Base-by-base conservation (phyloP, 176 grass and related monocot species). In the Avena sativa region DNA sequence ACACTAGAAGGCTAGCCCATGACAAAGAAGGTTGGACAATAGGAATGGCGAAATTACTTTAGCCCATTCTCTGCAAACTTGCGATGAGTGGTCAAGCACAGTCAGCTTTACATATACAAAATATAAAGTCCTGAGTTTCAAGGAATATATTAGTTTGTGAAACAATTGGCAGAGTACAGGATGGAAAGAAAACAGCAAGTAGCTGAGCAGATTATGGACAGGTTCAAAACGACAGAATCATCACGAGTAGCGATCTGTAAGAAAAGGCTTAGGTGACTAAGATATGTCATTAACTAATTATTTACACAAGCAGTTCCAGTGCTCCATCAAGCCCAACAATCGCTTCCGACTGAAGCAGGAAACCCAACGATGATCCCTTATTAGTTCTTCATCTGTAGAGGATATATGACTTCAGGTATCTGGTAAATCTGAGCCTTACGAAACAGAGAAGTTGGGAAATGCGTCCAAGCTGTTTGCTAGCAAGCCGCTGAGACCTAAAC, bases 391-490 rank as follows among this genome's bases (percentile, higher is more conserved):
- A 75, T 77, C 68, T 71, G 71, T n/a, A 72, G 44, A 89, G 20
- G 25, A 38, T 57, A 14, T 73, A 69, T 50, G 82, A 32, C 58
- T 47, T 62, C 61, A 59, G 47, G 11, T 52, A 38, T 76, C 26
- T 26, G 70, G 15, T 63, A 76, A 32, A 57, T 80, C 48, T 57
- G 50, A 80, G 68, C 73, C 71, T 92, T 77, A 98, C 61, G 84
- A 85, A 86, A 94, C 86, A 23, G 89, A 94, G 72, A 98, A 92
- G 30, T 96, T 96, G 75, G 92, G 94, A 38, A 94, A 94, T 70
- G 96, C 84, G 83, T 98, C 97, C 81, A 93, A 80, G 78, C 97
- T 96, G 53, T 81, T 90, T 9, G 88, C 76, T 11, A 98, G 56
- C 66, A 95, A 87, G 46, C 71, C 60, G 8, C 87, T 90, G 55